Evolutionary conservation across 2,329 filamentous ascomycete genomes (phyloP), one percentile per base, ranked within the genome.

Genomic region (Raffaelea deltoideospora): DNA sequence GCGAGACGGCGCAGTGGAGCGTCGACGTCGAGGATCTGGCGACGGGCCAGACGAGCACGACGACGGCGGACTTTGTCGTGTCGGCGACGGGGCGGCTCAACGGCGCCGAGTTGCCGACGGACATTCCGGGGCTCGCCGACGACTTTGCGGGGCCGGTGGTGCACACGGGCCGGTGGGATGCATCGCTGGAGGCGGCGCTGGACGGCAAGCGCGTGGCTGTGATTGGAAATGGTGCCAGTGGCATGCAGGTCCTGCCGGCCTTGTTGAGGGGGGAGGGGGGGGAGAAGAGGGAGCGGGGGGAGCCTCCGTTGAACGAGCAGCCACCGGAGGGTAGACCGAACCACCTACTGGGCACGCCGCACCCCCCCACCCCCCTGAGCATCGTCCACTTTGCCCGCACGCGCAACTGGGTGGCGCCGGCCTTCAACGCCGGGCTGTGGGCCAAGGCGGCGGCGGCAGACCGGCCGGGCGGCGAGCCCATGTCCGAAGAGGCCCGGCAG

Each of bases 11-110:
- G 2, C 19, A 37, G 10, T 46, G 44, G 44, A 27, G 20, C 13
- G 33, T 48, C 41, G 57, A 58, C 41, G 50, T 58, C 18, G 53
- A 57, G 27, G 55, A 63, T 41, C 49, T 52, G 15, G 49, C 52
- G 1, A 62, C 60, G 2, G 61, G 60, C 30, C 53, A 57, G 37
- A 48, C 52, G 11, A 54, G 49, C 14, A 51, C 60, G 20, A 53
- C 57, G 10, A 37, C 33, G 18, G 41, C 37, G 13, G 37, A 42
- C 27, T 43, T 46, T 27, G 21, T 46, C 7, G 27, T 45, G 11
- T 37, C 26, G n/a, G 34, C 38, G 5, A 36, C 27, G 3, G 38
- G 41, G 4, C 32, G 33, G 19, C 26, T 43, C 20, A 43, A 28
- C 22, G 17, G 21, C 3, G 34, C 38, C 10, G 3, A 13, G 24